Evolutionary conservation across 805 yeast genomes (phyloP).

Genomic region (Lipomyces kockii): DNA sequence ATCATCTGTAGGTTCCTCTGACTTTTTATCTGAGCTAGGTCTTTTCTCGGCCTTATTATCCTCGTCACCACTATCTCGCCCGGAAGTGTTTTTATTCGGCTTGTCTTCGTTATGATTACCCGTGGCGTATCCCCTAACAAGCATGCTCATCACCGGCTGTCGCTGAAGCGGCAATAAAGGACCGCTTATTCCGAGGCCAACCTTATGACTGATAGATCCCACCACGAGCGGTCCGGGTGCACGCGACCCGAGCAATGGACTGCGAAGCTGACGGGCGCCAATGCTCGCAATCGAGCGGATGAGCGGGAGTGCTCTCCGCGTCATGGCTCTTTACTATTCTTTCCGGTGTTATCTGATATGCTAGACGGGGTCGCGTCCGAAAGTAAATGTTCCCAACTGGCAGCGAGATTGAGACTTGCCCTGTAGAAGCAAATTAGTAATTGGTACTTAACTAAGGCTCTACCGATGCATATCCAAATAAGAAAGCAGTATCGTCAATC

Average conservation of each 20-base stretch:
- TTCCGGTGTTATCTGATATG: neutral
- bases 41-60: slow-evolving; percentile 3
- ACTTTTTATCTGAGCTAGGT: neutral
- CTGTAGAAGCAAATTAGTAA: neutral
- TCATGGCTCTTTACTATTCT: slow-evolving; percentile 2
- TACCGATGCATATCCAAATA: neutral
- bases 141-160: slow-evolving; percentile 2
- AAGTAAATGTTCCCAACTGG: neutral
- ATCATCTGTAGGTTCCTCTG: neutral
- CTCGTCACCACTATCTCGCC: slow-evolving; percentile 9
- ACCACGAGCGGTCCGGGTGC: neutral
- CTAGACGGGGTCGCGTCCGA: neutral
- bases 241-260: neutral
- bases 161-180: neutral
- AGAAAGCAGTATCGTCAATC: neutral
- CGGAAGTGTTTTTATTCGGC: neutral
- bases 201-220: slow-evolving; percentile 1
- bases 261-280: slow-evolving; percentile 9
- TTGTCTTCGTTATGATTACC: slow-evolving; percentile 22
- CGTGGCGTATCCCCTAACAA: slow-evolving; percentile 10
- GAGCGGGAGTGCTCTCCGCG: slow-evolving; percentile 24
- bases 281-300: slow-evolving; percentile 18
- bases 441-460: neutral
- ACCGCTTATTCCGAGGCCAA: neutral
- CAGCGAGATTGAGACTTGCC: neutral